Evolutionary conservation across 768 basidiomycete genomes (phyloP).

Genomic region (Pisolithus marmoratus): DNA sequence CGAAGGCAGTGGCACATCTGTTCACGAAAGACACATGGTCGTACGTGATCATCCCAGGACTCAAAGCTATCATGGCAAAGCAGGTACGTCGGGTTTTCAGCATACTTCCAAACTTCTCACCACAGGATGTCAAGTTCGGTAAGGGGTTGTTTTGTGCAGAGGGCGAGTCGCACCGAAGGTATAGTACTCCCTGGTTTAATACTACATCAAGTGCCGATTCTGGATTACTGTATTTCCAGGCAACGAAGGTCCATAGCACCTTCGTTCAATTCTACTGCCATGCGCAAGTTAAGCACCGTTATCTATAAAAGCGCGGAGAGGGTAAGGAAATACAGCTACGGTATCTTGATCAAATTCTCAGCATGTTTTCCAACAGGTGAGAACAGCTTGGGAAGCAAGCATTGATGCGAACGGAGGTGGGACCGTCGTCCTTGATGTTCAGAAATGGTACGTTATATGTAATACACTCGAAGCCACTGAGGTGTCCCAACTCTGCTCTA

Average conservation of each 20-base stretch:
- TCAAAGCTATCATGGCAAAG: constrained; percentile 30
- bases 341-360: constrained; percentile 1
- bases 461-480: background rate
- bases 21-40: constrained; percentile 42
- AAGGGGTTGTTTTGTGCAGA: background rate
- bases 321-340: constrained; percentile 3
- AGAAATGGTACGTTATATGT: constrained; percentile 16
- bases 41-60: constrained; percentile 36
- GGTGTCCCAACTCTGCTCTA: background rate
- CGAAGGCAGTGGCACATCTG: constrained; percentile 44
- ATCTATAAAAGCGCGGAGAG: constrained; percentile 25
- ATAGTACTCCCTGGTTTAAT: background rate
- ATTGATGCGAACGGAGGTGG: constrained; percentile 6
- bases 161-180: background rate
- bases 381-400: constrained; percentile 19
- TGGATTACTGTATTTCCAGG: constrained; percentile 1
- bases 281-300: constrained; percentile 16
- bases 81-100: constrained; percentile 15
- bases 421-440: constrained; percentile 28
- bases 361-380: constrained; percentile 13
- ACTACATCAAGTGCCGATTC: background rate
- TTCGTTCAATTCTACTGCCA: constrained; percentile 20
- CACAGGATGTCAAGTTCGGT: constrained; percentile 18
- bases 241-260: constrained; percentile 23
- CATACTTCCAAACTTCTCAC: background rate